Base-by-base conservation (phyloP, 2,329 filamentous ascomycete genomes). In the Talaromyces amestolkiae region DNA sequence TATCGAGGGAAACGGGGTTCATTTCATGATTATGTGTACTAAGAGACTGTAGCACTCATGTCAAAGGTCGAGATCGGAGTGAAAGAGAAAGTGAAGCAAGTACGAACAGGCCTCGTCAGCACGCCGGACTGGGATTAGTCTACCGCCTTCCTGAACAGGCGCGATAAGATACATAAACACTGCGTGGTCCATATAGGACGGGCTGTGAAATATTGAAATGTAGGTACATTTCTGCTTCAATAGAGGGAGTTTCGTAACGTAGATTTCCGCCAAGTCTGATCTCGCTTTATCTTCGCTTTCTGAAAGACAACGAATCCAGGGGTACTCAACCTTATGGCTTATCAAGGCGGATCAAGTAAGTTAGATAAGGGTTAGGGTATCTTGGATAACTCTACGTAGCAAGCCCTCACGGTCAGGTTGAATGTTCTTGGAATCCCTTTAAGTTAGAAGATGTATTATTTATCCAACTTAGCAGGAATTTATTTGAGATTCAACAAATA, bases 61-160 rank as follows among this genome's bases (percentile, higher is more conserved):
- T 24, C n/a, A 17, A 35, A 56, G 53, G 31, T 19, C n/a, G 19
- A 22, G 17, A 7, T 37, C n/a, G 33, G 31, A 39, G 53, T 56
- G 53, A 56, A 56, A 37, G 19, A 39, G 49, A n/a, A 6, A 15
- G 31, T 19, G 51, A 35, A 54, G 51, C 31, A 53, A 22, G 53
- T 37, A 37, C 53, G 19, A 43, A 43, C 8, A 3, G 56, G 37
- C 56, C 56, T 41, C 56, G 39, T 59, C 24, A 59, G 56, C 56
- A 43, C 35, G 17, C 56, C 56, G 35, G 56, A 59, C 56, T 59
- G 53, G 53, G 53, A 43, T 59, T 59, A 43, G 56, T 39, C 37
- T 41, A 43, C 56, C 56, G 56, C 56, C 56, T 45, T 45, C 56
- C 24, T 59, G 27, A 45, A 59, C 5, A 6, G 22, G 37, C 22